Conservation (phyloP, 768 basidiomycete species). For the Lepiota brunneoincarnata region DNA sequence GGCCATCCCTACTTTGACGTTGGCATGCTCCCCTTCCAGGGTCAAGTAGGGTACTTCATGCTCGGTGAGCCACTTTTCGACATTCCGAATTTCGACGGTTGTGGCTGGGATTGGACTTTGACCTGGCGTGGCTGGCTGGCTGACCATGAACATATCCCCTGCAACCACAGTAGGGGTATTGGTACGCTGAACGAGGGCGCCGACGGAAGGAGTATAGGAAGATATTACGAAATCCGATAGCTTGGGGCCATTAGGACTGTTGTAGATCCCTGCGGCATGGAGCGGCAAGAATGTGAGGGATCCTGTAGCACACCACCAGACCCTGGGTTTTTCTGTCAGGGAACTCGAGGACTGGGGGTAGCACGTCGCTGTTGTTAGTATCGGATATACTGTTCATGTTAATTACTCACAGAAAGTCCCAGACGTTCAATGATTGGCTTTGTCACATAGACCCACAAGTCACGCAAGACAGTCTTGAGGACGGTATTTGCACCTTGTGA, state of each 20-base stretch:
- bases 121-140: background rate
- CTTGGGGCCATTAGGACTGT: background rate
- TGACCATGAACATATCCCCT: background rate
- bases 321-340: background rate
- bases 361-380: background rate
- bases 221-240: constrained; percentile 17
- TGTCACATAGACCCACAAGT: background rate
- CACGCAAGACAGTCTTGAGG: background rate
- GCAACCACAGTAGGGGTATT: background rate
- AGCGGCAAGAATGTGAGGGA: constrained; percentile 7
- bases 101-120: constrained; percentile 10
- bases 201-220: constrained; percentile 19
- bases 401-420: background rate
- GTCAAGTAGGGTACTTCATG: background rate
- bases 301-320: constrained; percentile 12
- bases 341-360: background rate
- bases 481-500: background rate
- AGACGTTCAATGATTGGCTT: constrained; percentile 4
- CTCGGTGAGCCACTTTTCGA: background rate
- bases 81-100: constrained; percentile 4
- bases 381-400: no score
- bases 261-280: constrained; percentile 9
- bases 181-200: constrained; percentile 4
- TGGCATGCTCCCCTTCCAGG: background rate
- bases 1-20: background rate